Conservation (phyloP, 2,329 filamentous ascomycete genomes). For the Diaporthe sp. region DNA sequence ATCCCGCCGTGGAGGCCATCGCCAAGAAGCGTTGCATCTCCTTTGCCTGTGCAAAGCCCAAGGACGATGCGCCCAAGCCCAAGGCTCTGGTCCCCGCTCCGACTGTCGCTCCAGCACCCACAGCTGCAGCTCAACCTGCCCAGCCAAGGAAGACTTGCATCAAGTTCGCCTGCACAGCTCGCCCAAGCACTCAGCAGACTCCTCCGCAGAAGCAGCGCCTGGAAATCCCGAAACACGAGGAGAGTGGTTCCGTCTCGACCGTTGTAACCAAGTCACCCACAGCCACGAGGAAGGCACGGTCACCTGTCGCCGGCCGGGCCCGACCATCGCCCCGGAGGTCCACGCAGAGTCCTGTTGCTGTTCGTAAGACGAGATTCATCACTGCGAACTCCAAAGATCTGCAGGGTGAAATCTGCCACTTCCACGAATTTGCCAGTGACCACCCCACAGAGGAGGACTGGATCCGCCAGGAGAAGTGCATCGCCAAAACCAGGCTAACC, state of each 20-base stretch:
- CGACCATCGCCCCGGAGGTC: constrained; percentile 51
- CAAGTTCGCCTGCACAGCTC: constrained; percentile 80
- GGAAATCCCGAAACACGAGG: constrained; percentile 24
- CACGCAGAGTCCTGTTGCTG: constrained; percentile 53
- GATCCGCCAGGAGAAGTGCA: constrained; percentile 78
- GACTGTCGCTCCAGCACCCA: constrained; percentile 20
- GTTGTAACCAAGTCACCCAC: constrained; percentile 38
- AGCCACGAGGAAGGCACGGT: constrained; percentile 46
- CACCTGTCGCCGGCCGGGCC: constrained; percentile 42
- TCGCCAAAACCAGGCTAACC: constrained; percentile 79
- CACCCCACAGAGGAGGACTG: constrained; percentile 88
- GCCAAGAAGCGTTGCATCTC: constrained; percentile 91
- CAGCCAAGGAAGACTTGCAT: constrained; percentile 71
- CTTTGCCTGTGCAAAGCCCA: constrained; percentile 84
- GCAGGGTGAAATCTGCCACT: constrained; percentile 70
- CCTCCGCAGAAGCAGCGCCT: constrained; percentile 27
- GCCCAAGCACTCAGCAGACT: constrained; percentile 53
- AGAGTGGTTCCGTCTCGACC: constrained; percentile 36
- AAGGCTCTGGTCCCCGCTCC: constrained; percentile 48
- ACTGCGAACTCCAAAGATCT: constrained; percentile 64
- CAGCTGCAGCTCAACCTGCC: constrained; percentile 20
- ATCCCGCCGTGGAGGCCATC: constrained; percentile 71
- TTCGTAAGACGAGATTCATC: constrained; percentile 60
- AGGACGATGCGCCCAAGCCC: constrained; percentile 56
- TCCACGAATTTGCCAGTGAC: constrained; percentile 93